Base-by-base conservation (phyloP, 345 rosid genomes). In the Diplotaxis tenuifolia region DNA sequence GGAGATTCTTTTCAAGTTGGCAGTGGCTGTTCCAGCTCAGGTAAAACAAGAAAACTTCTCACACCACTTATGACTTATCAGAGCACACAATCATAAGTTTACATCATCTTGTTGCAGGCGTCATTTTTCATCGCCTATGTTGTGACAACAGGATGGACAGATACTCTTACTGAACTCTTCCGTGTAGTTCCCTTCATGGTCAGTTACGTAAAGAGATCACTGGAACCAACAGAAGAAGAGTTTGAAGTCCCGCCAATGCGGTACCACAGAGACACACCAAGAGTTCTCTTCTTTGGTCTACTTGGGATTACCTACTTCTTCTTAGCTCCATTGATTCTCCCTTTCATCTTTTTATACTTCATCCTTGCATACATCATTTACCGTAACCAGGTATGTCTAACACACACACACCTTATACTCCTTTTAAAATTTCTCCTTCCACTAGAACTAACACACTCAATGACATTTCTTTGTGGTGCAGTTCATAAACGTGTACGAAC, bases 71-170 rank as follows among this genome's bases (percentile, higher is more conserved):
- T 5, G 60, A 55, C 14, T 25, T 21, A 50, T 5, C 25, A 40
- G 5, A 12, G 4, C 15, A 54, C 11, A 1, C 12, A 50, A 8
- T 25, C 28, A 25, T 5, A 3, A 25, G 4, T 47, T 60, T 40
- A 55, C 68, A 70, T 78, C 29, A 57, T 49, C 18, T 25, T 85
- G 86, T 42, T 85, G 86, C 68, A 93, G 98, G 93, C 96, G 11
- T 91, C 98, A 0, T 94, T 94, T 75, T 91, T 94, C 79, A 81
- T 94, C 47, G 93, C 98, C 27, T 94, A 94, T 72, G 98, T 89
- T 5, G 98, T 94, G 32, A 94, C 98, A 36, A 88, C 97, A 9
- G 97, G 98, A 78, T 94, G 98, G 98, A 91, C 98, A 0, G 84
- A 91, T 82, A 76, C 88, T 69, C 81, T 90, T 31, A 84, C 95